These are phyloP conservation scores for Alternaria sp. DNA, from an alignment of 2,329 filamentous ascomycete genomes.

Conservation along the genomic window DNA sequence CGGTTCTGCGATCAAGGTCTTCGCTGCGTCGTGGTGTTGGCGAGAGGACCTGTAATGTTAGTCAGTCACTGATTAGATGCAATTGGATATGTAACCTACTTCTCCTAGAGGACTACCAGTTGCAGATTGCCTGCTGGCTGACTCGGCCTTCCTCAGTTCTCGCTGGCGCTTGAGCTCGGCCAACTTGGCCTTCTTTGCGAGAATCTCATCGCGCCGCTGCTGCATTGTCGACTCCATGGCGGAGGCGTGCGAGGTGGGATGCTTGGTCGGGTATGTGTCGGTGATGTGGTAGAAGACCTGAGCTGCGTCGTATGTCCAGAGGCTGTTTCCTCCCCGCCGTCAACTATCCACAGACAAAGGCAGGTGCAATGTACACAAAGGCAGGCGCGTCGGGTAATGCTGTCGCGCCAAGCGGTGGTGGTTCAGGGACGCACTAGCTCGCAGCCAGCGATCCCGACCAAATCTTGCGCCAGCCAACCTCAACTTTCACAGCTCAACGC, in stretches of 20 bases:
- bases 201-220: slow-evolving; percentile 90
- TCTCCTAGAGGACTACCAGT: slow-evolving; percentile 69
- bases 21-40: slow-evolving; percentile 71
- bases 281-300: not conserved
- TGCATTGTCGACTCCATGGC: slow-evolving; percentile 64
- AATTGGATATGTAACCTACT: slow-evolving; percentile 56
- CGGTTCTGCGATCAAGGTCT: slow-evolving; percentile 67
- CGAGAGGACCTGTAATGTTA: slow-evolving; percentile 64
- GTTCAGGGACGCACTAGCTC: slow-evolving; percentile 26
- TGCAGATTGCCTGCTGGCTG: slow-evolving; percentile 68
- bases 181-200: slow-evolving; percentile 95
- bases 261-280: not conserved
- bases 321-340: not conserved
- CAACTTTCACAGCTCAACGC: slow-evolving; percentile 34
- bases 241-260: slow-evolving; percentile 10
- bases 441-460: slow-evolving; percentile 22
- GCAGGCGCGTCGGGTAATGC: slow-evolving; percentile 8
- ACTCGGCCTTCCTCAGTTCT: slow-evolving; percentile 79
- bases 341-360: not conserved
- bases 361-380: not conserved
- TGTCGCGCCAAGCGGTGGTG: slow-evolving; percentile 34
- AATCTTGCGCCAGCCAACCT: slow-evolving; percentile 40
- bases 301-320: not conserved
- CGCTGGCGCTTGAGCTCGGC: slow-evolving; percentile 94
- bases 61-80: slow-evolving; percentile 12